A percentile compares a stretch with the other conserved stretches of the same genome.
phyloP scores from a whole-genome alignment of 2,329 filamentous ascomycete genomes.

The Beauveria bassiana region DNA sequence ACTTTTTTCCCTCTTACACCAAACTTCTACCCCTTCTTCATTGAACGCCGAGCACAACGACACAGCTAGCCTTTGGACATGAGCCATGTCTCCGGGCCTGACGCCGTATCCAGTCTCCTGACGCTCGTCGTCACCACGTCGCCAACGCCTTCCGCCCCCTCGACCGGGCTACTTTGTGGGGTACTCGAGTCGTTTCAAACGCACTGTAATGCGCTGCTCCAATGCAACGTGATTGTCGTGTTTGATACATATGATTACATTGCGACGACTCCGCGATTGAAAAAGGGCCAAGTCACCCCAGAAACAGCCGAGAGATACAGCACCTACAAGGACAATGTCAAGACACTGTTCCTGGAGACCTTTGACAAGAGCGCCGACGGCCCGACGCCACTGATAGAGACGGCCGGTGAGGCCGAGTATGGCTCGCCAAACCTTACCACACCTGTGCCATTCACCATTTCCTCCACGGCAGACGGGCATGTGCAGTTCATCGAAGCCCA shows the following conservation, averaged over 20 bases:
- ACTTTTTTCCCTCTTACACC: constrained; percentile 3
- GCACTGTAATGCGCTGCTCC: constrained; percentile 33
- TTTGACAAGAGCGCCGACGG: constrained; percentile 10
- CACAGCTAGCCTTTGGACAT: background rate
- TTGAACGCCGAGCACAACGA: background rate
- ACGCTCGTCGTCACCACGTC: constrained; percentile 45
- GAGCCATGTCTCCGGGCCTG: background rate
- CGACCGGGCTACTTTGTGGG: constrained; percentile 41
- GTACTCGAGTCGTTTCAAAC: constrained; percentile 37
- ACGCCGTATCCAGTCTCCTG: constrained; percentile 9
- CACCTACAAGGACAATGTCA: constrained; percentile 41
- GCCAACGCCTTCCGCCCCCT: constrained; percentile 45
- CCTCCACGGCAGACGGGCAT: constrained; percentile 25
- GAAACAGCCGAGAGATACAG: constrained; percentile 34
- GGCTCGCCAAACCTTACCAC: constrained; percentile 32
- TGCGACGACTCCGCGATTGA: constrained; percentile 35
- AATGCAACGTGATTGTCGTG: constrained; percentile 40
- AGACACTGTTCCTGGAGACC: constrained; percentile 25
- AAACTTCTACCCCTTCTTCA: background rate
- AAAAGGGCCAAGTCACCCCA: constrained; percentile 44
- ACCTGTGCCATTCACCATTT: constrained; percentile 28
- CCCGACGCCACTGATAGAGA: constrained; percentile 8
- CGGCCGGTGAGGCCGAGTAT: constrained; percentile 36
- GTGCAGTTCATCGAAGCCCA: constrained; percentile 42
- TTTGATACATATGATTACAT: constrained; percentile 46